Evolutionary conservation across 2,329 filamentous ascomycete genomes (phyloP).

Genomic region (Epichloe aotearoae): DNA sequence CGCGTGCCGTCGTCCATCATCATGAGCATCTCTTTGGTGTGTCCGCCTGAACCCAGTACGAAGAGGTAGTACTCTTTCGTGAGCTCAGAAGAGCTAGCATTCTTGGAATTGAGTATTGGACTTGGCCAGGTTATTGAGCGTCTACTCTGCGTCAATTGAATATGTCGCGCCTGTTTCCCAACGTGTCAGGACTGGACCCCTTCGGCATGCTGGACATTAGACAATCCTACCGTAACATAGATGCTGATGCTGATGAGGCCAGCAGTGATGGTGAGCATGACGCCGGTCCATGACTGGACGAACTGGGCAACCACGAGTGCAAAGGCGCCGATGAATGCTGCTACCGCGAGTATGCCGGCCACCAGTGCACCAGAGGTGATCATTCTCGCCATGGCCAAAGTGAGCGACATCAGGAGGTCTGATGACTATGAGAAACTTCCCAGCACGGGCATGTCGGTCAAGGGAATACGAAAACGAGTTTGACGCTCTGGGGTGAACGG

Average conservation of each 20-base stretch:
- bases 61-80: conserved; percentile 49
- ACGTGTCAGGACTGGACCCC: neutral
- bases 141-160: conserved; percentile 14
- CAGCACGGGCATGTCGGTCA: neutral
- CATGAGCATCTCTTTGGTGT: conserved; percentile 88
- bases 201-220: neutral
- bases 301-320: neutral
- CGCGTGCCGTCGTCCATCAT: conserved; percentile 54
- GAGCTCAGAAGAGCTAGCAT: neutral
- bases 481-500: too few relatives aligned
- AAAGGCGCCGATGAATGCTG: neutral
- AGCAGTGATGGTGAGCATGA: conserved; percentile 8
- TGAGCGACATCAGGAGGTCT: neutral
- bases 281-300: neutral
- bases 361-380: neutral
- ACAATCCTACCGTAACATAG: conserved; percentile 17
- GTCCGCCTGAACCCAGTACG: conserved; percentile 83
- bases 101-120: neutral
- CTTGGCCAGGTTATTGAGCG: conserved; percentile 9
- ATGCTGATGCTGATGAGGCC: conserved; percentile 12
- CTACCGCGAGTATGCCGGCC: neutral
- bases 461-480: too few relatives aligned
- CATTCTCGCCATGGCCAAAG: neutral
- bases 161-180: conserved; percentile 15
- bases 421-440: neutral